A percentile compares a stretch with the other conserved stretches of the same genome.
Evolutionary conservation across 768 basidiomycete genomes (phyloP).

Genomic region (Phlebiopsis gigantea): DNA sequence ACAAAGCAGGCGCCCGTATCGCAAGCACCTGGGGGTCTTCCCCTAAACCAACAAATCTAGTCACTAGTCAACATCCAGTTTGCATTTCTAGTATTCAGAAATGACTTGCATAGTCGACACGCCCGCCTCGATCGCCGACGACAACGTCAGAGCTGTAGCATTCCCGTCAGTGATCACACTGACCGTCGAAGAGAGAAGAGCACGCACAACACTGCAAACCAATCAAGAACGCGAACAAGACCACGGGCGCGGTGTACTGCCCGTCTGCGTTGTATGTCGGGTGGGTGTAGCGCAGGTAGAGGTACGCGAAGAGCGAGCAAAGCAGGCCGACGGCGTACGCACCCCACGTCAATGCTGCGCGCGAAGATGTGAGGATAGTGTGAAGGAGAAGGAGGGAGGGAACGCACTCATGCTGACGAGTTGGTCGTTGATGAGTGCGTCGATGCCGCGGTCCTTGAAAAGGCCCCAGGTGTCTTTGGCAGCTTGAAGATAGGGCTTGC

Average conservation of each 20-base stretch:
- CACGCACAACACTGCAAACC: slow-evolving; percentile 61
- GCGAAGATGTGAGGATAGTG: neutral
- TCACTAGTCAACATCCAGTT: neutral
- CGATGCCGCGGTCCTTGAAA: slow-evolving; percentile 74
- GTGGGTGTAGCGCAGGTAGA: slow-evolving; percentile 58
- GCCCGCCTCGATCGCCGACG: slow-evolving; percentile 76
- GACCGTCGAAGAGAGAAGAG: neutral
- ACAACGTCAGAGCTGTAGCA: slow-evolving; percentile 54
- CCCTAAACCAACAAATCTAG: slow-evolving; percentile 75
- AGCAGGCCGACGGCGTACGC: slow-evolving; percentile 72
- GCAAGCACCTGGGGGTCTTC: slow-evolving; percentile 80
- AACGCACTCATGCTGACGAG: slow-evolving; percentile 55
- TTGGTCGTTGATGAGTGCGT: slow-evolving; percentile 79
- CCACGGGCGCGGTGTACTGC: slow-evolving; percentile 71
- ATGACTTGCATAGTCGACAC: slow-evolving; percentile 74
- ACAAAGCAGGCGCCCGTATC: slow-evolving; percentile 65
- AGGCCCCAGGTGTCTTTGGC: slow-evolving; percentile 83
- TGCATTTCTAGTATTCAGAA: neutral
- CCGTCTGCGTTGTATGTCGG: slow-evolving; percentile 72
- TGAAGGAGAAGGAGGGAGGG: neutral
- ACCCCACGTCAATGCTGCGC: slow-evolving; percentile 69
- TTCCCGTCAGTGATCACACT: slow-evolving; percentile 1
- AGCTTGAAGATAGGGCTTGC: slow-evolving; percentile 75
- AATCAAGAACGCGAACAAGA: slow-evolving; percentile 79
- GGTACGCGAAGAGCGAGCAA: slow-evolving; percentile 69